phyloP scores from a whole-genome alignment of 2,329 filamentous ascomycete genomes.

The Aspergillus fumigatiaffinis region DNA sequence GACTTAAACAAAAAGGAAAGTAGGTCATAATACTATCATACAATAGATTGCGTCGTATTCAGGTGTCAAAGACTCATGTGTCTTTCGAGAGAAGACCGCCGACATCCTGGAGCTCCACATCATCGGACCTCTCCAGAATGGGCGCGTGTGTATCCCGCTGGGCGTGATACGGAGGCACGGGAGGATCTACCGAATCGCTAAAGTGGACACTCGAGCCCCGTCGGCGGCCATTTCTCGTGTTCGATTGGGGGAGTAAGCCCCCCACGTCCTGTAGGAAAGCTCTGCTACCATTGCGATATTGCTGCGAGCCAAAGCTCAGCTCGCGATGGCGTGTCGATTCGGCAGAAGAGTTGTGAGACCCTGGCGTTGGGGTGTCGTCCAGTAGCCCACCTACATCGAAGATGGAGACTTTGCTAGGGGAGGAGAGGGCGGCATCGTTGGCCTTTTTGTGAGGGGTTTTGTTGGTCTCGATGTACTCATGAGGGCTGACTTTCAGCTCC shows the following conservation, averaged over 20 bases:
- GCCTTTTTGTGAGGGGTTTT: conserved; percentile 27
- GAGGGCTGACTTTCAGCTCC: conserved; percentile 30
- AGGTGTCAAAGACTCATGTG: background rate
- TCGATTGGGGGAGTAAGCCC: conserved; percentile 20
- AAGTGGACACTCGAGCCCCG: conserved; percentile 17
- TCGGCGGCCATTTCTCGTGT: conserved; percentile 5
- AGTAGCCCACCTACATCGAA: conserved; percentile 80
- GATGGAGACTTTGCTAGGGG: conserved; percentile 66
- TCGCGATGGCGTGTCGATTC: background rate
- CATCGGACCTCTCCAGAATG: conserved; percentile 15
- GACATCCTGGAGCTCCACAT: conserved; percentile 41
- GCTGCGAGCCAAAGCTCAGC: conserved; percentile 3
- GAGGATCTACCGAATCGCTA: conserved; percentile 8
- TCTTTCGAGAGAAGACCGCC: conserved; percentile 36
- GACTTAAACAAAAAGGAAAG: background rate
- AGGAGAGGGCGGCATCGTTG: conserved; percentile 38
- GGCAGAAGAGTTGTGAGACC: conserved; percentile 2
- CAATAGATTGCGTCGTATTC: background rate
- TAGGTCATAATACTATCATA: background rate
- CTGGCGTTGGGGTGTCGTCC: conserved; percentile 36
- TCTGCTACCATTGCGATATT: conserved; percentile 21
- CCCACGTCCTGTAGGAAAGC: conserved; percentile 35
- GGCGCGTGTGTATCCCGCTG: conserved; percentile 14
- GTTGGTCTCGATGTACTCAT: conserved; percentile 31
- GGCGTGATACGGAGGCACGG: conserved; percentile 18